Base-by-base conservation (phyloP, 106 monocot genomes). In the Agapanthus africanus region DNA sequence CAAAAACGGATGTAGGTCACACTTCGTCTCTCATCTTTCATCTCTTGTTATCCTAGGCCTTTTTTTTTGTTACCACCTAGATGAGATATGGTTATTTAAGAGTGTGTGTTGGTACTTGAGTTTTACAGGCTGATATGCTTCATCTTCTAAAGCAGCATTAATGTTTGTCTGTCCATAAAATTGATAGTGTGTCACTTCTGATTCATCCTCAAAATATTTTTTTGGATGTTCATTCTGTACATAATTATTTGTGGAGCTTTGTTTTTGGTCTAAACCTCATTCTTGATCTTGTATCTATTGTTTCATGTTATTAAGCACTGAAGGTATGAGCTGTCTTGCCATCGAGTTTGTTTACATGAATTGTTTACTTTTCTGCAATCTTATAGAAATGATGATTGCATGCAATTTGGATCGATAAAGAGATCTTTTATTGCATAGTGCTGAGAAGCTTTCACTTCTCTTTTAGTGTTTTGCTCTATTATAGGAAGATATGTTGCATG, bases 1-100 rank as follows among this genome's bases (percentile, higher is more conserved):
- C 93, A 93, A 54, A 93, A 90, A 70, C 40, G 76, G 41, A 89
- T 93, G 93, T 93, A 69, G 36, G 85, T 51, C 11, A 21, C 3
- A 34, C 31, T 67, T 69, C 22, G 21, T 10, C 23, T 36, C 19
- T 39, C 38, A 25, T 39, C 6, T 33, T 33, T 61, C 18, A n/a
- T 6, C 40, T 41, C 40, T 41, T 61, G 18, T 30, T 56, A 56
- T 34, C 5, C 0, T 34, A 19, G 61, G 36, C 6, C 35, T 61
- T 36, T 61, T 61, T 34, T 35, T 59, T 31, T 56, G 25, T 26
- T 7, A 56, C 28, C 28, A 30, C 18, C 35, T 61, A 4, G 0
- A 34, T 19, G 36, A 3, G 33, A 35, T 61, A 16, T 4, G 4
- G 2, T 16, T 4, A 34, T 34, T 36, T 33, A 19, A 16, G 4